A percentile compares a stretch with the other conserved stretches of the same genome.
Evolutionary conservation across 2,329 filamentous ascomycete species (phyloP).

Genomic region (Arthrinium phaeospermum): DNA sequence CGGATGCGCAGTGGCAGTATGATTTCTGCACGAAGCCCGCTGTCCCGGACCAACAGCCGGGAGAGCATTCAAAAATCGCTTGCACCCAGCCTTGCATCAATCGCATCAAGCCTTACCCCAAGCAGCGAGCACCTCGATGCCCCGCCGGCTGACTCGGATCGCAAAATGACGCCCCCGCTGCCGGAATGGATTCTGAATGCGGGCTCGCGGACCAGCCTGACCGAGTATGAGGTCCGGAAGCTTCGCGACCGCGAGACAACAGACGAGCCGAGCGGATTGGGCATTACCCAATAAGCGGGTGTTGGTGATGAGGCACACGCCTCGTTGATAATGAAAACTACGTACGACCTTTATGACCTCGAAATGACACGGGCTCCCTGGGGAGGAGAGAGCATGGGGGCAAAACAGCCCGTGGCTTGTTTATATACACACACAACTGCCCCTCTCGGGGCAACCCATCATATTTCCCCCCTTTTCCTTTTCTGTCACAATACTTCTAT

Average conservation of each 20-base stretch:
- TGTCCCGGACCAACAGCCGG: conserved; percentile 55
- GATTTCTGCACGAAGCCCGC: conserved; percentile 52
- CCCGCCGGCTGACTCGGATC: conserved; percentile 41
- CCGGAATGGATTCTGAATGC: conserved; percentile 65
- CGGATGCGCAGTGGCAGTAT: conserved; percentile 64
- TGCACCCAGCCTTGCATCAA: not conserved
- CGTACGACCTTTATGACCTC: conserved; percentile 17
- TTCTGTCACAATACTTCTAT: not conserved
- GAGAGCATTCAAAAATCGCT: conserved; percentile 50
- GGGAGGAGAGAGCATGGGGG: not conserved
- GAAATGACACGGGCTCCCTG: not conserved
- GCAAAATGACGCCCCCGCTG: conserved; percentile 63
- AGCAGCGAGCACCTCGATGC: conserved; percentile 30
- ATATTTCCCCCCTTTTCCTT: not conserved
- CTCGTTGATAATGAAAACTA: conserved; percentile 12
- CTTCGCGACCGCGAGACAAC: conserved; percentile 30
- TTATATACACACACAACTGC: conserved; percentile 11
- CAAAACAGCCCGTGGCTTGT: not conserved
- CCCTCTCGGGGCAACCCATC: conserved; percentile 3
- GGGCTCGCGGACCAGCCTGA: conserved; percentile 55
- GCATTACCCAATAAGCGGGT: conserved; percentile 25
- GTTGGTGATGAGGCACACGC: conserved; percentile 17
- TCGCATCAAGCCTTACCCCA: conserved; percentile 25
- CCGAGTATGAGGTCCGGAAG: conserved; percentile 51
- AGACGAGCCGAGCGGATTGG: conserved; percentile 13